Evolutionary conservation across 148 eudicot species (phyloP).

Genomic region (Oxyria digyna): DNA sequence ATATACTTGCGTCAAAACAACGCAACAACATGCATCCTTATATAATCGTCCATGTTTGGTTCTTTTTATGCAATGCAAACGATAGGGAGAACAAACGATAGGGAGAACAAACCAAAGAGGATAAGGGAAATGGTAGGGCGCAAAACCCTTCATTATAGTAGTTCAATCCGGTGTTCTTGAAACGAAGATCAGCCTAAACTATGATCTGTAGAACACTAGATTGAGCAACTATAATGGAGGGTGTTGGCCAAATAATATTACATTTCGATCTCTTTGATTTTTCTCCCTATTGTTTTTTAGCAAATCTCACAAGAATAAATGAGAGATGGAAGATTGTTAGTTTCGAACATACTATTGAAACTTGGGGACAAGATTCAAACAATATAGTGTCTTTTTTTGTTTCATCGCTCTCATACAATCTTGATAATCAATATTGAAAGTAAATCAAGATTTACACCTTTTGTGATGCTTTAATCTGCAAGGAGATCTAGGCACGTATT

Average conservation of each 20-base stretch:
- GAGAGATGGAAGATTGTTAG: no score
- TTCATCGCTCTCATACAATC: neutral
- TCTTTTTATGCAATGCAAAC: neutral
- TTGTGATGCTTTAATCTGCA: no score
- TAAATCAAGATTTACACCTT: no score
- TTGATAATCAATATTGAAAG: neutral
- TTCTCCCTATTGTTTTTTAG: neutral
- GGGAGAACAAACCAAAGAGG: neutral
- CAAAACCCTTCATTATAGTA: neutral
- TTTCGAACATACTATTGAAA: no score
- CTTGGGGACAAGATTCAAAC: no score
- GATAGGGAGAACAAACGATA: neutral
- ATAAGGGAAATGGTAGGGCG: neutral
- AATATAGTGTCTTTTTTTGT: no score
- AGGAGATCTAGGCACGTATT: no score
- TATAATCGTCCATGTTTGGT: no score
- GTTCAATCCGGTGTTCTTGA: neutral
- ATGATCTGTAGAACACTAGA: slow-evolving; percentile 5
- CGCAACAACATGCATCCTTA: no score
- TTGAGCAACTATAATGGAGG: slow-evolving; percentile 9
- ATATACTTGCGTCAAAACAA: no score
- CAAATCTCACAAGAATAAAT: neutral
- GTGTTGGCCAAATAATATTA: neutral
- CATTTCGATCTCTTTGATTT: neutral
- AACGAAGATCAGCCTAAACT: neutral